These are phyloP conservation scores for Phytopythium oedochilum DNA, from an alignment of 352 stramenopile genomes.

Conservation along the genomic window DNA sequence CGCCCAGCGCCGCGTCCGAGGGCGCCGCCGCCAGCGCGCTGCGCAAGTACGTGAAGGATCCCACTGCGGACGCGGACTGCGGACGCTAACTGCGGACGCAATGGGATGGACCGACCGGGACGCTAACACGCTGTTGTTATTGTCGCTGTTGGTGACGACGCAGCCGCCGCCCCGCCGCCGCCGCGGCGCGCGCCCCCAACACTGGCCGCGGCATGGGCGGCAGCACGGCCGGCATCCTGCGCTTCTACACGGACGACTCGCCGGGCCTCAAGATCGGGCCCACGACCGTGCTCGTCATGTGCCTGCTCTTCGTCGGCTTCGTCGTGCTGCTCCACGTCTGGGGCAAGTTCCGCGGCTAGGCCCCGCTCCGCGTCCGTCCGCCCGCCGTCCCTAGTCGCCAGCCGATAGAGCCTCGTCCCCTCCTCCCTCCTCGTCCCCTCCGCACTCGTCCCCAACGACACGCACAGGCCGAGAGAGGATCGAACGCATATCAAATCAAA, in stretches of 20 bases:
- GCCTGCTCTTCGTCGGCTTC: conserved; percentile 94
- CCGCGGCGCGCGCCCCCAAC: conserved; percentile 44
- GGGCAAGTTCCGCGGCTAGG: conserved; percentile 93
- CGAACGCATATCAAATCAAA: too few species aligned
- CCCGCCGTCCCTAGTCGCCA: too few species aligned
- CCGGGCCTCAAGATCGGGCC: conserved; percentile 95
- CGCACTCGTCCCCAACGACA: too few species aligned
- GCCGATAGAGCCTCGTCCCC: neutral
- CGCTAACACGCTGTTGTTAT: too few species aligned
- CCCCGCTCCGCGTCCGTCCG: neutral
- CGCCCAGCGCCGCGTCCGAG: conserved; percentile 48
- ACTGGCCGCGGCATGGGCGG: conserved; percentile 80
- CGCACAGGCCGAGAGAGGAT: too few species aligned
- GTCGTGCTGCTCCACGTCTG: conserved; percentile 97
- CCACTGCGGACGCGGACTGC: too few species aligned
- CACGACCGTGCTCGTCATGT: conserved; percentile 94
- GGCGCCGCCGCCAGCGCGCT: conserved; percentile 65
- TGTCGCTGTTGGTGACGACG: neutral
- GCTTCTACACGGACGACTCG: conserved; percentile 97
- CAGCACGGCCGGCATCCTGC: conserved; percentile 91
- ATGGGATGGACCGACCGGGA: too few species aligned
- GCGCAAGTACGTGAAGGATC: conserved; percentile 68
- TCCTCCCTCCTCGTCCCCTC: conserved; percentile 4
- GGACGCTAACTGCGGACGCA: too few species aligned
- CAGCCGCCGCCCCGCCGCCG: conserved; percentile 53